Percentiles rank a stretch among this genome's conserved stretches.
Conservation (phyloP, 768 basidiomycete species). For the Termitomyces sp. region DNA sequence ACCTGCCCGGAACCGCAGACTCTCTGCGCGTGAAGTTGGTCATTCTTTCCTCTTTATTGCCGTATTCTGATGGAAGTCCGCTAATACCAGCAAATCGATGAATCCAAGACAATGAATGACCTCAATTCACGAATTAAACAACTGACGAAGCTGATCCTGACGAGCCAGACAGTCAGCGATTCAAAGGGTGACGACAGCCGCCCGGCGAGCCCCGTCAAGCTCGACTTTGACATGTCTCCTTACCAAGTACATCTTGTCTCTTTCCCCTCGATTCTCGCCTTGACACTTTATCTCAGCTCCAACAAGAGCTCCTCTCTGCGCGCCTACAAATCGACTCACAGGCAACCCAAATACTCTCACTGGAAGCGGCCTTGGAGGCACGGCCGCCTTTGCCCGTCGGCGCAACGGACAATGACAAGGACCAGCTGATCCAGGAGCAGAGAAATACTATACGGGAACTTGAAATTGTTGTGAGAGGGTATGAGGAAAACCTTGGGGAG, state of each 20-base stretch:
- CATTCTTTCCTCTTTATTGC: not conserved
- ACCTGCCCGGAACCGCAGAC: constrained; percentile 37
- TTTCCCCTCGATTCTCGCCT: not conserved
- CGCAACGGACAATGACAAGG: constrained; percentile 70
- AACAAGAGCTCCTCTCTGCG: constrained; percentile 82
- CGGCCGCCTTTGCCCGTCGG: constrained; percentile 62
- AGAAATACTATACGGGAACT: constrained; percentile 72
- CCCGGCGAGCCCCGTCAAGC: constrained; percentile 78
- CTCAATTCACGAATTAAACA: constrained; percentile 76
- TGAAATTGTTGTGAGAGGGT: constrained; percentile 63
- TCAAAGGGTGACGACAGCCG: constrained; percentile 63
- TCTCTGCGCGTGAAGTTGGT: constrained; percentile 47
- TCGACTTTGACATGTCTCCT: constrained; percentile 87
- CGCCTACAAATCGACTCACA: constrained; percentile 77
- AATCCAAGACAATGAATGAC: constrained; percentile 80
- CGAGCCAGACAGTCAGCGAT: constrained; percentile 78
- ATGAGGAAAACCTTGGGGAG: constrained; percentile 70
- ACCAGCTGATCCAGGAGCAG: constrained; percentile 68
- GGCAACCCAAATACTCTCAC: constrained; percentile 74
- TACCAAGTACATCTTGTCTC: constrained; percentile 52
- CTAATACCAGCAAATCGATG: constrained; percentile 64
- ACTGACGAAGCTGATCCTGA: constrained; percentile 78
- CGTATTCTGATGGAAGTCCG: not conserved
- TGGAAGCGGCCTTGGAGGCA: constrained; percentile 71
- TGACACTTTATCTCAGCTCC: constrained; percentile 42